Base-by-base conservation (phyloP, 2,329 filamentous ascomycete species). In the Fusarium sp. region DNA sequence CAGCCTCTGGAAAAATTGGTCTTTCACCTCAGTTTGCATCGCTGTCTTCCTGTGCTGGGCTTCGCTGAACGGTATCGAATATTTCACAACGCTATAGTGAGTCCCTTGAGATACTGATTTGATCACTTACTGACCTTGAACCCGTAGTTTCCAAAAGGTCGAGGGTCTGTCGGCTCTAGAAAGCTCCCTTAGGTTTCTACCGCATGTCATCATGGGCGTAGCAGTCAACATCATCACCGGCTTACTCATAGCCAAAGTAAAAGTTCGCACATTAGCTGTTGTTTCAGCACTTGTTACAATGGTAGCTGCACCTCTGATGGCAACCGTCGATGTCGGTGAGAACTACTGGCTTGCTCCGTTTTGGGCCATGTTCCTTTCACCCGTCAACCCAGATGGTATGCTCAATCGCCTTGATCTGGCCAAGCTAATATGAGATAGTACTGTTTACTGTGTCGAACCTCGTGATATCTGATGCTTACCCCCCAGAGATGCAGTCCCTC, bases 361-460 rank as follows among this genome's bases (percentile, higher is more conserved):
- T 67, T 86, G 82, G 82, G 85, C 85, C 3, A 77, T 85, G 73
- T 77, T 86, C 15, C 81, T 87, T 20, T 83, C 82, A 0, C 86
- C 86, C 0, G 79, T 87, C 3, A 84, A 83, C 13, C 81, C 81
- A 0, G 84, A 87, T 66, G 85, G 81, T 82, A 74, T 13, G 77
- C 38, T 3, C 4, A 2, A 22, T 31, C 10, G 6, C 20, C 9
- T 15, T 22, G 9, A 15, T 5, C 26, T 7, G 20, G 13, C 7
- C 26, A 33, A 14, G 6, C 28, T 51, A 51, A 51, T 15, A 10
- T 14, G 0, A 20, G 18, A 18, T 49, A 79, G 86, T 88, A 0
- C 81, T 91, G 1, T 91, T 89, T 73, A 90, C 87, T 0, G 85
- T 90, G 0, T 87, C 85, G 0, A 84, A 87, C 47, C 82, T 91